phyloP scores from a whole-genome alignment of 2,329 filamentous ascomycete species.

The Lasiodiplodia citricola region DNA sequence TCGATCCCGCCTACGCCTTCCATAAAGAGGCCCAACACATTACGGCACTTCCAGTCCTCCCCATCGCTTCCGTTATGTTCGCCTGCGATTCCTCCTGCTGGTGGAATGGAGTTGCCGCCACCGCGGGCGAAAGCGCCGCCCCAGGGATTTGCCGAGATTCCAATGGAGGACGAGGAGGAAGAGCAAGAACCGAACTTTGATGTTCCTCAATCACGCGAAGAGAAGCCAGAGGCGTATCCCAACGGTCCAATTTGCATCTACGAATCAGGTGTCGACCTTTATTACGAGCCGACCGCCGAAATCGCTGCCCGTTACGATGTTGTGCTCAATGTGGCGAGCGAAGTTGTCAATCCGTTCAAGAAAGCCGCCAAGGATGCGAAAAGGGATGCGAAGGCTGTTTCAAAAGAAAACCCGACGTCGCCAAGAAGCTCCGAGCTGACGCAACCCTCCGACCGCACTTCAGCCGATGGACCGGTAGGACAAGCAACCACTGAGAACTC shows the following conservation, averaged over 20 bases:
- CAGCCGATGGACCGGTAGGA: constrained; percentile 29
- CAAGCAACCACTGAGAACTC: constrained; percentile 28
- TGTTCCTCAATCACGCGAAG: constrained; percentile 64
- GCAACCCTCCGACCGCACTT: constrained; percentile 21
- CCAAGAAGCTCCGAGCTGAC: constrained; percentile 17
- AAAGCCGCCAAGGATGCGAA: constrained; percentile 31
- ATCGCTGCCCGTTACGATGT: constrained; percentile 80
- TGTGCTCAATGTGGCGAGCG: constrained; percentile 82
- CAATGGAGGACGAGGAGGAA: constrained; percentile 72
- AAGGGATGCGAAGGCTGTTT: constrained; percentile 17
- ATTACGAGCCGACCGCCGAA: constrained; percentile 78
- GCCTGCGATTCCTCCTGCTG: constrained; percentile 53
- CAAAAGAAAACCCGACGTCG: constrained; percentile 23
- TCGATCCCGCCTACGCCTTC: constrained; percentile 64
- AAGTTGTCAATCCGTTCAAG: constrained; percentile 77
- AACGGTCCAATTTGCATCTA: constrained; percentile 84
- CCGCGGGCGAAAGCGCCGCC: constrained; percentile 40
- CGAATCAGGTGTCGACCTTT: constrained; percentile 76
- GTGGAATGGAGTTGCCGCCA: constrained; percentile 58
- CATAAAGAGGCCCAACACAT: constrained; percentile 53
- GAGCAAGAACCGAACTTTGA: constrained; percentile 59
- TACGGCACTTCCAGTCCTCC: constrained; percentile 67
- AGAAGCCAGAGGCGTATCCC: constrained; percentile 81
- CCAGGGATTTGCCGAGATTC: constrained; percentile 59
- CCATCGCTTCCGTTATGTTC: constrained; percentile 64